Evolutionary conservation across 1,284 basidiomycete genomes (phyloP), one percentile per base, ranked within the genome.

Genomic region (Ustilago loliicola): DNA sequence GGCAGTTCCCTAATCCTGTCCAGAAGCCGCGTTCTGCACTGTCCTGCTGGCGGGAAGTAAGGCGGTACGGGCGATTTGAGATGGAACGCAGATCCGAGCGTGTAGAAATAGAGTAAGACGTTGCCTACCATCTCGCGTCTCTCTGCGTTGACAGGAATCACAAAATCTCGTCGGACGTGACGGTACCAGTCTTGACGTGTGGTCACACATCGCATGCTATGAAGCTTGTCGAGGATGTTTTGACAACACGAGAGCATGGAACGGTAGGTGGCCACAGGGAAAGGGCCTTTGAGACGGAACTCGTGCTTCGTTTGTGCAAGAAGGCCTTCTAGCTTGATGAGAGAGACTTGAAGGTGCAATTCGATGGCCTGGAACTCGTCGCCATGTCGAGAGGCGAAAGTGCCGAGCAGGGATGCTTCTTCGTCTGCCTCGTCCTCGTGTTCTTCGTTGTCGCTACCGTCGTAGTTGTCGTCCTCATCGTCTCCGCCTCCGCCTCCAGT

Each of bases 141-240:
- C 80, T 96, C 92, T 76, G 73, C 72, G 40, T 81, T 76, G 53
- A 95, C 94, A 0, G 95, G 96, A 1, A 94, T 87, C 65, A 98
- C 93, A 82, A 97, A 98, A 59, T 82, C 82, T 5, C 73, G 67
- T 47, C 93, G 90, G 27, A 98, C 92, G 60, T 88, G 91, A 90
- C 93, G 86, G 40, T 80, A 93, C 95, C 95, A 98, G 88, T 96
- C 95, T 84, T 95, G 92, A 30, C 94, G 90, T 0, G 94, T 94
- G 3, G 94, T 97, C 11, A 98, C 95, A 83, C 94, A 96, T 48
- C 95, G 91, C 93, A 98, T 96, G 79, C 93, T 93, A 86, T 98
- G 96, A 66, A 99, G 88, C 83, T 84, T 83, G 69, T 88, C 87
- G 17, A 88, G 88, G 73, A 98, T 95, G 5, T 91, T 92, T 86